Base-by-base conservation (phyloP, 2,329 filamentous ascomycete species). In the Stagonosporopsis tanaceti region DNA sequence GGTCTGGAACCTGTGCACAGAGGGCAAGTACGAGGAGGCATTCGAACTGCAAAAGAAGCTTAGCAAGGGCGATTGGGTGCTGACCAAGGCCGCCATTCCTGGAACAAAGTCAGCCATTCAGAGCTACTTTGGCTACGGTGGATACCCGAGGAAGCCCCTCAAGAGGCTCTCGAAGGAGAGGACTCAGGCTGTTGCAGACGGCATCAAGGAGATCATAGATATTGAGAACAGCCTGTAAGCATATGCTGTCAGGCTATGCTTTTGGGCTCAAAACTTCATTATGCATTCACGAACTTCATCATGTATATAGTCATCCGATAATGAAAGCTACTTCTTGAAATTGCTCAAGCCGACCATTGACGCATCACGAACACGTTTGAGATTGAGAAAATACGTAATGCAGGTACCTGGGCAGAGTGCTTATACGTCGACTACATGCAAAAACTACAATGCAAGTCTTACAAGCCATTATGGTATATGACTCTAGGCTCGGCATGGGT, bases 71-170 rank as follows among this genome's bases (percentile, higher is more conserved):
- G 92, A 96, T 77, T 96, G 91, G 91, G 87, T 89, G 40, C 80
- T 94, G 52, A 95, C 92, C 60, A 93, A 93, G 79, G 83, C 89
- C 0, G 90, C 90, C 42, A 92, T 95, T 67, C 89, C 92, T 1
- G 92, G 91, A n/a, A 95, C 92, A 22, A 96, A 96, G 83, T 86
- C 85, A 64, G 91, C 89, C 11, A 88, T 96, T 67, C 87, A 95
- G 80, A 86, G 81, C 64, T 92, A 92, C 76, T 92, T 87, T 72
- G 91, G 91, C 46, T 96, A 96, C 73, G 92, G 92, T 27, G 90
- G 89, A 3, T 86, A 87, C 74, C 90, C 91, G 5, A 85, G 92
- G 59, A 82, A 84, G 67, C 92, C 92, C 50, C 82, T 93, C 64
- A 88, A 88, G 81, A 82, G 86, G 59, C 77, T 92, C 47, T 82